These are phyloP conservation scores for Arthrobotrys entomopaga DNA, from an alignment of 2,329 filamentous ascomycete species.

Conservation along the genomic window DNA sequence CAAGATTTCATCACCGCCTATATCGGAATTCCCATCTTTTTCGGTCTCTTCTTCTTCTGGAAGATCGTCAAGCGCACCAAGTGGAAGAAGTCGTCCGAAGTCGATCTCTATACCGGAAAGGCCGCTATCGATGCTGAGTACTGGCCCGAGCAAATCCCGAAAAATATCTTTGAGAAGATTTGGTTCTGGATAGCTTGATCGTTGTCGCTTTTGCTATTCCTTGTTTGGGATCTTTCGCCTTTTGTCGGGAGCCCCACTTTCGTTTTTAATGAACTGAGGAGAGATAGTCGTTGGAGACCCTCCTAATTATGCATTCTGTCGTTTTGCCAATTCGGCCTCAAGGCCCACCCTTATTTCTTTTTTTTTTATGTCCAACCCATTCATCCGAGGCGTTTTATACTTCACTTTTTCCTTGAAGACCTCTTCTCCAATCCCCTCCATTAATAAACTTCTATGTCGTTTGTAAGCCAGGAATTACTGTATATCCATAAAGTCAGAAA, in stretches of 20 bases:
- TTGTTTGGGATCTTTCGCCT: not conserved
- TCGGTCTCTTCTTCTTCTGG: slow-evolving; percentile 71
- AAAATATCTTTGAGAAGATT: slow-evolving; percentile 39
- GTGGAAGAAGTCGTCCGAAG: slow-evolving; percentile 64
- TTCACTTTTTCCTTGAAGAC: slow-evolving; percentile 30
- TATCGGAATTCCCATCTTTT: slow-evolving; percentile 73
- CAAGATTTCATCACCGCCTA: slow-evolving; percentile 73
- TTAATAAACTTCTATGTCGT: slow-evolving; percentile 14
- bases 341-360: slow-evolving; percentile 26
- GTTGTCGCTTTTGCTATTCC: slow-evolving; percentile 6
- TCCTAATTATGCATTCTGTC: slow-evolving; percentile 25
- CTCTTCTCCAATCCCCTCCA: not conserved
- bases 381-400: slow-evolving; percentile 40
- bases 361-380: slow-evolving; percentile 22
- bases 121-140: slow-evolving; percentile 69
- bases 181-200: slow-evolving; percentile 48
- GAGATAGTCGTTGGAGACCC: slow-evolving; percentile 23
- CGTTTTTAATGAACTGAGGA: slow-evolving; percentile 20
- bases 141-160: slow-evolving; percentile 51
- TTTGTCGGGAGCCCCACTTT: not conserved
- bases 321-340: slow-evolving; percentile 8
- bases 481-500: slow-evolving; percentile 4
- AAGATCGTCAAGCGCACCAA: slow-evolving; percentile 66
- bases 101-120: slow-evolving; percentile 70
- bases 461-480: not conserved